Percentiles rank a stretch among this genome's conserved stretches.
These are phyloP conservation scores for Chlamydomonas schloesseri DNA, from an alignment of 139 green algal genomes.

Conservation along the genomic window DNA sequence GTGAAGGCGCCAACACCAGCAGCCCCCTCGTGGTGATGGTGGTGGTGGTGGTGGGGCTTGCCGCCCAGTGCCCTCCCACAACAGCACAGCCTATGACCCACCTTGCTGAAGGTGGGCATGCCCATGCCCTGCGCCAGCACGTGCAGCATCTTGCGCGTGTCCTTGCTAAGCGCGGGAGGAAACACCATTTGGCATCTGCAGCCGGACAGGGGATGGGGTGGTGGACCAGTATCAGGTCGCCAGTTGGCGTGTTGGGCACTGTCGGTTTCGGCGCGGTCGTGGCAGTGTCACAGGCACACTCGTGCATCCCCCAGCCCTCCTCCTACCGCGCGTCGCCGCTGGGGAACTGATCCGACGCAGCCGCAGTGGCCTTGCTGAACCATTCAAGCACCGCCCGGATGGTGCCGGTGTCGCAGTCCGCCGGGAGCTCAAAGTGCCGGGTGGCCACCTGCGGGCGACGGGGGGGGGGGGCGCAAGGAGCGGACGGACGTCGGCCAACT, in stretches of 20 bases:
- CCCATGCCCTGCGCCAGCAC: background rate
- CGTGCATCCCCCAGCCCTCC: too few species aligned
- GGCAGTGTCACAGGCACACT: too few species aligned
- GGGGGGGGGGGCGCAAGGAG: background rate
- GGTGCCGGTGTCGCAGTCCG: background rate
- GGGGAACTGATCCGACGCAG: background rate
- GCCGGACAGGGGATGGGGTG: background rate
- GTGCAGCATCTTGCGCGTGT: slow-evolving; percentile 30
- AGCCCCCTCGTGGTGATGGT: too few species aligned
- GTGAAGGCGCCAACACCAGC: too few species aligned
- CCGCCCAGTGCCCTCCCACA: too few species aligned
- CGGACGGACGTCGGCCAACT: background rate
- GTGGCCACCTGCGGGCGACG: background rate
- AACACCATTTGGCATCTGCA: slow-evolving; percentile 15
- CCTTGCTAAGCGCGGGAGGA: slow-evolving; percentile 9
- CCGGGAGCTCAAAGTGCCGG: slow-evolving; percentile 12
- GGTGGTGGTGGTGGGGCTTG: too few species aligned
- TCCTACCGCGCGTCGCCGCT: slow-evolving; percentile 24
- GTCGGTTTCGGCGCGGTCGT: too few species aligned
- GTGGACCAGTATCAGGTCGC: background rate
- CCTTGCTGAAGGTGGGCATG: slow-evolving; percentile 36
- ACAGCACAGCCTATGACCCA: background rate
- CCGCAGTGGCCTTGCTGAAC: slow-evolving; percentile 13
- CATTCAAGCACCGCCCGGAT: slow-evolving; percentile 12
- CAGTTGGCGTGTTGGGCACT: too few species aligned